Percentiles rank a stretch among this genome's conserved stretches.
Evolutionary conservation across 805 yeast species (phyloP).

Genomic region (Teunomyces barrocoloradensis): DNA sequence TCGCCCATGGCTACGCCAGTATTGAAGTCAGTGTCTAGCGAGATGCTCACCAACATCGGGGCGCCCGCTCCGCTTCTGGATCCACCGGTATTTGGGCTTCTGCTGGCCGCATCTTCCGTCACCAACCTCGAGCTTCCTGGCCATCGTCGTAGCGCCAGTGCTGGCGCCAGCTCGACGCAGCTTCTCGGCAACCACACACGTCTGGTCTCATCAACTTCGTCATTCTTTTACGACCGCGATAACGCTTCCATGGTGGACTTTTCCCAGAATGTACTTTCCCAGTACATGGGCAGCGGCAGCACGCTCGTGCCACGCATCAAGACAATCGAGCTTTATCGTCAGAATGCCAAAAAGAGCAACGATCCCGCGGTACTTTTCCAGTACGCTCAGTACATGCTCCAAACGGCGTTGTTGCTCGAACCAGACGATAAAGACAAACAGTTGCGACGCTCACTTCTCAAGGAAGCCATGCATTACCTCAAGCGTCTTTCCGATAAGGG

Average conservation of each 20-base stretch:
- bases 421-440: constrained; percentile 14
- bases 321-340: constrained; percentile 82
- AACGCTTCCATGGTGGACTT: constrained; percentile 44
- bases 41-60: too few relatives aligned
- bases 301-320: constrained; percentile 70
- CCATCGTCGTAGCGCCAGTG: constrained; percentile 6
- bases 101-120: constrained; percentile 35
- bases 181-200: constrained; percentile 21
- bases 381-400: constrained; percentile 86
- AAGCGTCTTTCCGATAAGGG: constrained; percentile 76
- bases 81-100: constrained; percentile 12
- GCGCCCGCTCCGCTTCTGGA: not conserved
- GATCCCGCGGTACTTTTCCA: constrained; percentile 87
- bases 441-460: constrained; percentile 46
- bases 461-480: constrained; percentile 73
- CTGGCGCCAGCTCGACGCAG: constrained; percentile 27
- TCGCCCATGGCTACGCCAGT: not conserved
- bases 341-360: constrained; percentile 78
- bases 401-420: constrained; percentile 70
- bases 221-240: constrained; percentile 35
- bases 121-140: constrained; percentile 28
- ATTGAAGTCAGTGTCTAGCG: not conserved
- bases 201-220: constrained; percentile 37
- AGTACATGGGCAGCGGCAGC: constrained; percentile 49
- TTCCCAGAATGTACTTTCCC: constrained; percentile 50